Base-by-base conservation (phyloP, 495 filamentous ascomycete species). In the Penicillium pancosmium region DNA sequence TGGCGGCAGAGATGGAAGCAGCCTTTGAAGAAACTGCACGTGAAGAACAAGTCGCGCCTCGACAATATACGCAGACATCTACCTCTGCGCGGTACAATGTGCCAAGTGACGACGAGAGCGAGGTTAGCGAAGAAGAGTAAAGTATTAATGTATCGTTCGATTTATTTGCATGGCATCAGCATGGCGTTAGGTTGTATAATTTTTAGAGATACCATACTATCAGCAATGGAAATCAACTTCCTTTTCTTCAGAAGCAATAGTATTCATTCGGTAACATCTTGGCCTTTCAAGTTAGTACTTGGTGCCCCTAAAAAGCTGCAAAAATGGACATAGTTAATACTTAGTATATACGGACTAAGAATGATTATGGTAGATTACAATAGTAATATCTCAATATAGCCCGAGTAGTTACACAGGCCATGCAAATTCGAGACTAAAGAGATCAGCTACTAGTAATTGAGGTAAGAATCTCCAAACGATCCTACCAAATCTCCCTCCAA, bases 61-160 rank as follows among this genome's bases (percentile, higher is more conserved):
- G 73, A 21, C 69, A 72, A 18, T 72, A 73, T 23, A 55, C 43
- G 16, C 71, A 77, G 46, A 57, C 62, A n/a, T 38, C 63, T 2
- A 35, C 56, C 18, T 63, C 66, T n/a, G 62, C 68, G 23, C 69
- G 71, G 31, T 79, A 75, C 41, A 56, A 62, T 55, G 65, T 74
- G 27, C 59, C 66, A 18, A 79, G 77, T 58, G 77, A 80, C 21
- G 78, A 81, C 57, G 78, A 81, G 60, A 81, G 78, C 47, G 78
- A 81, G 58, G 73, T 81, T 23, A 81, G 78, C 38, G 78, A 81
- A 57, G 78, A 81, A 58, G 78, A 81, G 60, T 81, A 58, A 74
- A 21, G 13, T 16, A 34, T 49, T 23, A 16, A 9, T 41, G 5
- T 15, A 58, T 62, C 40, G 12, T 8, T 50, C 52, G 40, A 52